phyloP scores from a whole-genome alignment of 495 filamentous ascomycete species.

The Penicillium atrosanguineum region DNA sequence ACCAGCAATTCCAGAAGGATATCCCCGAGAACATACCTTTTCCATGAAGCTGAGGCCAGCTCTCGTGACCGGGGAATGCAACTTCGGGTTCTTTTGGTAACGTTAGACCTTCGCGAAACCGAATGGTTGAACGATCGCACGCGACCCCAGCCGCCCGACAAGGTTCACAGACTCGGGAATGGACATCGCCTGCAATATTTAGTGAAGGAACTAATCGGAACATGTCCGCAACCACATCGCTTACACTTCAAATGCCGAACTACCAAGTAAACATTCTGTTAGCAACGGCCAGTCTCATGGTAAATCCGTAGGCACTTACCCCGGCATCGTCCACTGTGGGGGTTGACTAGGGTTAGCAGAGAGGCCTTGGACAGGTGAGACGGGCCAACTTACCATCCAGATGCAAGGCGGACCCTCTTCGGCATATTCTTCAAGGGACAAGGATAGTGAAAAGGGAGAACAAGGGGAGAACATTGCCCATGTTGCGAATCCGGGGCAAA shows the following conservation, averaged over 20 bases:
- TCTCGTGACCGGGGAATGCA: conserved; percentile 16
- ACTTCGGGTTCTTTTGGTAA: conserved; percentile 9
- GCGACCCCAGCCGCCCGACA: conserved; percentile 19
- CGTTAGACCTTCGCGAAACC: conserved; percentile 23
- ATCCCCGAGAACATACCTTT: conserved; percentile 8
- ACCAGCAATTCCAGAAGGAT: background rate
- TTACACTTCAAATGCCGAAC: conserved; percentile 30
- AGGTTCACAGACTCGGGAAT: conserved; percentile 14
- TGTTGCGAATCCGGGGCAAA: no score
- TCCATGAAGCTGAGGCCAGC: conserved; percentile 21
- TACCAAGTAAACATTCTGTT: background rate
- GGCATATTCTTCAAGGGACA: background rate
- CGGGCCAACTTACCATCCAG: conserved; percentile 13
- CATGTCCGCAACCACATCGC: background rate
- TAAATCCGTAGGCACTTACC: conserved; percentile 4
- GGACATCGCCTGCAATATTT: conserved; percentile 15
- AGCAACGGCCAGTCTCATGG: no score
- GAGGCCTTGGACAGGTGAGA: background rate
- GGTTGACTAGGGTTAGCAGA: background rate
- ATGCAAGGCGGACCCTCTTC: conserved; percentile 6
- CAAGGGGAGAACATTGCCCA: conserved; percentile 15
- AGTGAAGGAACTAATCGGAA: background rate
- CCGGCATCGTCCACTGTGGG: conserved; percentile 19
- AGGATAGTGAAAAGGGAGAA: background rate
- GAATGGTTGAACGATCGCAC: conserved; percentile 25